Conservation (phyloP, 352 stramenopile genomes). For the Phytophthora multivora region DNA sequence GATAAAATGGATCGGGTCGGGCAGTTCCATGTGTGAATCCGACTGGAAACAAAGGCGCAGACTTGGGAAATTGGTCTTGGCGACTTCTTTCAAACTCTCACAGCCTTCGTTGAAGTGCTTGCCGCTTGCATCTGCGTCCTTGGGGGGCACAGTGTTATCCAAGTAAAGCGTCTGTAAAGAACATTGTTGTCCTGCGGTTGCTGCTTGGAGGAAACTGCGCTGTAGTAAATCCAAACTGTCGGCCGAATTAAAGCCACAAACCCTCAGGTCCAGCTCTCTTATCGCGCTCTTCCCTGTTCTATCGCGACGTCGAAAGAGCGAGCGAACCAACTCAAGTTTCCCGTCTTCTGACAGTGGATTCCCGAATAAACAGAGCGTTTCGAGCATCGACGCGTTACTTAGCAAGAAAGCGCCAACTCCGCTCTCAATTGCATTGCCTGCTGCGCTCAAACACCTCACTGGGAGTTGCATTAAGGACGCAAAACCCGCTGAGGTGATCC, state of each 20-base stretch:
- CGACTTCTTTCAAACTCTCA: slow-evolving; percentile 11
- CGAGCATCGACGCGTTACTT: slow-evolving; percentile 27
- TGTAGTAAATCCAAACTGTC: slow-evolving; percentile 21
- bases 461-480: slow-evolving; percentile 30
- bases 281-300: slow-evolving; percentile 30
- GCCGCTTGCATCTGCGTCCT: slow-evolving; percentile 2
- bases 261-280: slow-evolving; percentile 36
- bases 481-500: slow-evolving; percentile 44
- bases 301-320: slow-evolving; percentile 32
- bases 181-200: slow-evolving; percentile 29
- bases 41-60: slow-evolving; percentile 19
- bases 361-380: slow-evolving; percentile 32
- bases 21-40: slow-evolving; percentile 3
- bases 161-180: slow-evolving; percentile 22
- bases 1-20: not conserved
- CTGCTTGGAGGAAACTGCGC: slow-evolving; percentile 31
- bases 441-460: slow-evolving; percentile 25
- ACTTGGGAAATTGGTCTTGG: slow-evolving; percentile 21
- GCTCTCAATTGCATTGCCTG: slow-evolving; percentile 43
- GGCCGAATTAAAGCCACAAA: slow-evolving; percentile 35
- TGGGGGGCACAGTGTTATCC: slow-evolving; percentile 1
- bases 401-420: slow-evolving; percentile 33
- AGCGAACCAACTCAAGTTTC: slow-evolving; percentile 39
- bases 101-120: slow-evolving; percentile 12
- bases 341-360: slow-evolving; percentile 47